These are phyloP conservation scores for Waitea zeae DNA, from an alignment of 1,284 basidiomycete species.

Conservation along the genomic window DNA sequence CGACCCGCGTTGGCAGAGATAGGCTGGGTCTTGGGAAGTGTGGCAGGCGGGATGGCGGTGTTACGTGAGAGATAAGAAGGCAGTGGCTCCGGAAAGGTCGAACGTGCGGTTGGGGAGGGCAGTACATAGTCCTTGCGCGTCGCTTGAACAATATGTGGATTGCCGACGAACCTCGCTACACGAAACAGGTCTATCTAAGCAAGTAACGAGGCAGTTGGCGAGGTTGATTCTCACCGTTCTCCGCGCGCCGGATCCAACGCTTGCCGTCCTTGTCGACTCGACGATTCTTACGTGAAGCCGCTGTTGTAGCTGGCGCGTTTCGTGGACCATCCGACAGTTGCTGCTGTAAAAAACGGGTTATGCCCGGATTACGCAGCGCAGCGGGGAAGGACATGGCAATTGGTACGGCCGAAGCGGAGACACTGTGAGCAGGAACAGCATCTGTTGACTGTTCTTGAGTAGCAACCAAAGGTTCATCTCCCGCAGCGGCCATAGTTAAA, in stretches of 20 bases:
- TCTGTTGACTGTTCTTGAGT: no score
- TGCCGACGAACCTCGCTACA: conserved; percentile 48
- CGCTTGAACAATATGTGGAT: conserved; percentile 49
- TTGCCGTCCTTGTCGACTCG: conserved; percentile 53
- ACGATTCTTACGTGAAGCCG: conserved; percentile 18
- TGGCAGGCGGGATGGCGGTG: conserved; percentile 26
- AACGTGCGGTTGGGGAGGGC: conserved; percentile 20
- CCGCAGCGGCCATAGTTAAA: no score
- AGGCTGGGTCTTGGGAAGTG: conserved; percentile 24
- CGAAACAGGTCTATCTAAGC: conserved; percentile 2
- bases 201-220: background rate
- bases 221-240: conserved; percentile 38
- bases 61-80: conserved; percentile 50
- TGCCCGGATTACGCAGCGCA: conserved; percentile 37
- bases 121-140: conserved; percentile 34
- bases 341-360: conserved; percentile 33
- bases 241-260: conserved; percentile 54
- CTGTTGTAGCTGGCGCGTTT: conserved; percentile 7
- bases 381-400: conserved; percentile 53
- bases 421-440: no score
- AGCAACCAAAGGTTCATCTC: no score
- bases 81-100: conserved; percentile 62
- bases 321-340: conserved; percentile 14
- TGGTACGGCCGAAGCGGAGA: no score
- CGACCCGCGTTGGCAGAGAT: conserved; percentile 49